phyloP scores from a whole-genome alignment of 2,329 filamentous ascomycete species.

The Aureobasidium melanogenum region DNA sequence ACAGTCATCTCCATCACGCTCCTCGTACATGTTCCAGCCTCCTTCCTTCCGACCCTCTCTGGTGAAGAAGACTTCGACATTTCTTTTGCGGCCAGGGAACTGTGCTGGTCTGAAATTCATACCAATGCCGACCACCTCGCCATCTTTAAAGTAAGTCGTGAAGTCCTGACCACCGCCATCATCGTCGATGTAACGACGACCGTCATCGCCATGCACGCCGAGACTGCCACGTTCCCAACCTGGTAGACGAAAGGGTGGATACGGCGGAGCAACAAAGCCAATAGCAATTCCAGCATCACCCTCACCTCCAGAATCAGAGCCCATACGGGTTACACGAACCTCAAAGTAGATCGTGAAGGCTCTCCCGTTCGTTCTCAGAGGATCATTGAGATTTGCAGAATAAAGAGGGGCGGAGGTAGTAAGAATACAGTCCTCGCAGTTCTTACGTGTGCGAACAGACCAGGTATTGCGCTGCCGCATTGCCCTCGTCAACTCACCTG shows the following conservation, averaged over 20 bases:
- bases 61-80: slow-evolving; percentile 62
- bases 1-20: slow-evolving; percentile 56
- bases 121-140: slow-evolving; percentile 62
- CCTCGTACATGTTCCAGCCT: slow-evolving; percentile 66
- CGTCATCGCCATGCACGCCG: slow-evolving; percentile 73
- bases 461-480: slow-evolving; percentile 29
- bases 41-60: slow-evolving; percentile 52
- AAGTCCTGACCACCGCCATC: slow-evolving; percentile 64
- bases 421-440: slow-evolving; percentile 53
- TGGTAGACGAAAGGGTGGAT: slow-evolving; percentile 67
- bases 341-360: slow-evolving; percentile 64
- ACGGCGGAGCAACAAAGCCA: slow-evolving; percentile 65
- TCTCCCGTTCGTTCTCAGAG: slow-evolving; percentile 41
- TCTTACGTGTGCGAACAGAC: slow-evolving; percentile 22
- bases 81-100: slow-evolving; percentile 19
- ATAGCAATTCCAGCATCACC: slow-evolving; percentile 53
- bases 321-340: slow-evolving; percentile 45
- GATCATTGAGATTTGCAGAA: slow-evolving; percentile 43
- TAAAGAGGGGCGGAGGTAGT: slow-evolving; percentile 63
- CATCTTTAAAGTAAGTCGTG: slow-evolving; percentile 51
- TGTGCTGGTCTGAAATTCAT: slow-evolving; percentile 46
- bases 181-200: slow-evolving; percentile 67
- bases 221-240: slow-evolving; percentile 72
- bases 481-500: slow-evolving; percentile 27
- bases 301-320: slow-evolving; percentile 24